Evolutionary conservation across 2,329 filamentous ascomycete species (phyloP), one percentile per base, ranked within the genome.

Genomic region (Sclerotinia glacialis): DNA sequence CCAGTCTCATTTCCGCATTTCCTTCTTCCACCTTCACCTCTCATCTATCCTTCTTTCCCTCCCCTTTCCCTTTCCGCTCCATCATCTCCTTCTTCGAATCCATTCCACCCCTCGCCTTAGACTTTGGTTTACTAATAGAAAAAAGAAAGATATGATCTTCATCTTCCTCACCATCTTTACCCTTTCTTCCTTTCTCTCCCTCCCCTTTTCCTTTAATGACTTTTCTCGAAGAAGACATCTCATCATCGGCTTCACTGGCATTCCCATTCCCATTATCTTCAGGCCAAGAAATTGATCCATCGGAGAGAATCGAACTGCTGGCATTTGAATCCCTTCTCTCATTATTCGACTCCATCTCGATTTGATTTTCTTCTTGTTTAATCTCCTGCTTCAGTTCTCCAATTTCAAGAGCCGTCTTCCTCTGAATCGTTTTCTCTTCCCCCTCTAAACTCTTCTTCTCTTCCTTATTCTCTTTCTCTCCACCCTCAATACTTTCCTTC

Each of bases 141-240:
- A 76, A 75, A 14, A 75, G 58, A 23, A 75, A 72, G 0, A 75
- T 68, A 62, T 73, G 72, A 26, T 70, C 69, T 64, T 72, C 67
- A 12, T 72, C 68, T 23, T 72, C 67, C 16, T 58, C 26, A 8
- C 34, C 60, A 37, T 52, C 31, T 37, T 67, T 59, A 23, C 53
- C 62, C 12, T 54, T 60, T 46, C 52, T 52, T 28, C 55, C 42
- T 49, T 55, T 44, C 42, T 65, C 59, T 53, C 63, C 69, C 23
- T 65, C 64, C 42, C 52, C 59, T 2, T 68, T 52, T 37, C 56
- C 52, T 56, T 64, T 26, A 18, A 61, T 52, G 23, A 50, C 16
- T 14, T 37, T 50, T 28, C 26, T 47, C 16, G 21, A 1, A 21
- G 42, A 34, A 3, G 14, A 4, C 40, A n/a, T 46, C n/a, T 59